Evolutionary conservation across 352 stramenopile species (phyloP), one percentile per base, ranked within the genome.

Genomic region (Phytophthora crassamura): DNA sequence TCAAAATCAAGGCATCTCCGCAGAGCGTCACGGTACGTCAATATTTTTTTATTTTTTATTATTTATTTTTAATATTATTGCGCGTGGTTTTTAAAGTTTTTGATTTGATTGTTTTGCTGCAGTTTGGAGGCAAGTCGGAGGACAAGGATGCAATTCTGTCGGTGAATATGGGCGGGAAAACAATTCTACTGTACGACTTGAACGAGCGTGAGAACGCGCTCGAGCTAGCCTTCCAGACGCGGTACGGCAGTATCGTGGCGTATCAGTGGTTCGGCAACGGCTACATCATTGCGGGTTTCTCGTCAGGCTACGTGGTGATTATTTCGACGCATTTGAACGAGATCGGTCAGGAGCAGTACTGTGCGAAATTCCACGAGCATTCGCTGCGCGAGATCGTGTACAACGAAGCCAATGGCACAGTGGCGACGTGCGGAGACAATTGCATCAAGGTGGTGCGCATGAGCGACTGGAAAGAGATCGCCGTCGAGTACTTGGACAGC

Each of bases 371-470:
- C 65, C 84, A 93, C 59, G 82, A 91, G 46, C 72, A 88, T 39
- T 87, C 81, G 18, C 68, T 93, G 35, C 84, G 84, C 11, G 84
- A 90, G 51, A 93, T 93, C 43, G 82, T 84, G 18, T 91, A 89
- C 75, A 90, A 91, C 43, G 81, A 91, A 53, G 71, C 88, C n/a
- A 93, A 93, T 65, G 87, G 80, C 18, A 90, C 91, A 18, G 88
- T 94, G 11, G 93, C 89, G 22, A 96, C 86, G 3, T 95, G 84
- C 36, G 93, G 91, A 56, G 82, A 96, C 60, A 88, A 90, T 49
- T 93, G 87, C 66, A 88, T 98, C 59, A 96, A 97, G 63, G 84
- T 98, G 36, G 80, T 98, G 45, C 91, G 97, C 66, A 94, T 97
- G 81, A 92, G 77, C 53, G 82, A 93, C 59, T 97, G 89, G 84